Evolutionary conservation across 805 yeast genomes (phyloP), one percentile per base, ranked within the genome.

Genomic region (Saturnispora quitensis): DNA sequence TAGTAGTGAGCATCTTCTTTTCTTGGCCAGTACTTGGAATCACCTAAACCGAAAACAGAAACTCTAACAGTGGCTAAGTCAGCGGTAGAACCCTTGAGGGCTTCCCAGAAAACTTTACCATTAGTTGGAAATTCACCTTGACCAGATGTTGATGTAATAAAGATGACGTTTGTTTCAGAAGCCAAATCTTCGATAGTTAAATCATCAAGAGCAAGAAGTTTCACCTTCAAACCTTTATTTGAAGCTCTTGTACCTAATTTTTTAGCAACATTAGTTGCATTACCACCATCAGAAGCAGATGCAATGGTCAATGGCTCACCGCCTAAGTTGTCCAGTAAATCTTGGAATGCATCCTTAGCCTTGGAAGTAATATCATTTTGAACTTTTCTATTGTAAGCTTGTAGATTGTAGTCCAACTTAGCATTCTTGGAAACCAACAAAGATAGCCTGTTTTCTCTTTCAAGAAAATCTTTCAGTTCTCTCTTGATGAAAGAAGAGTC

Each of bases 1-100:
- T 89, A 91, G 72, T 87, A 91, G 67, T 86, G 91, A 60, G 82
- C 82, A 71, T 91, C 98, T 69, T 91, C 96, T 68, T 88, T 87
- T 71, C 98, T 81, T 60, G 98, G 98, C 98, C 98, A 91, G 73
- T 91, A 89, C 63, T 80, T 80, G 47, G 87, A 80, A 67, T 85
- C 93, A 62, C 93, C 93, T 63, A 85, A 73, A 61, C 89, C 91
- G 60, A 86, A 86, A 27, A 81, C 84, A 10, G 87, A 76, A 55
- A 71, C 74, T 56, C 74, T 77, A 50, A 81, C 73, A 42, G 73
- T 62, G 5, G 83, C 74, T 54, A 84, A 75, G 63, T 87, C 95
- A 50, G 80, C 68, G 56, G 82, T 86, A 44, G 75, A 73, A n/a
- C 82, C 60, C 68, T 84, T 85, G 57, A 85, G 64, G 27, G 73